Evolutionary conservation across 2,329 filamentous ascomycete genomes (phyloP).

Genomic region (Phyllosticta capitalensis): DNA sequence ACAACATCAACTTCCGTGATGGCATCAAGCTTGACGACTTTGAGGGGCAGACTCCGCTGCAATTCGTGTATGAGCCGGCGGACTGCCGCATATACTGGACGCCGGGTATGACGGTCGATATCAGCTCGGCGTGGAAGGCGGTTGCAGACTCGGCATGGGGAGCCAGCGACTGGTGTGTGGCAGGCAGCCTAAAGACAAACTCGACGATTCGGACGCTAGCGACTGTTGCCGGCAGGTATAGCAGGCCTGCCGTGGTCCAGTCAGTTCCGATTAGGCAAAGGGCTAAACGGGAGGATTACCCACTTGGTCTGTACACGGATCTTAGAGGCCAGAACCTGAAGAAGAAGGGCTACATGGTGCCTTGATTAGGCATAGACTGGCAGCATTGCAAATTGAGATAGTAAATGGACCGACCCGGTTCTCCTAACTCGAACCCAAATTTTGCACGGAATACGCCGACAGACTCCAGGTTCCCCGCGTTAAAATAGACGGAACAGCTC

Average conservation of each 20-base stretch:
- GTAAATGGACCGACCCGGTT: neutral
- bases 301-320: conserved; percentile 27
- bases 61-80: conserved; percentile 53
- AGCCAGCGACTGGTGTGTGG: conserved; percentile 23
- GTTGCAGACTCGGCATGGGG: conserved; percentile 28
- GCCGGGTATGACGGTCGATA: conserved; percentile 43
- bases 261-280: conserved; percentile 20
- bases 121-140: conserved; percentile 45
- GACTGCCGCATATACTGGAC: conserved; percentile 56
- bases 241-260: conserved; percentile 18
- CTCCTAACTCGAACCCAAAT: neutral
- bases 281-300: conserved; percentile 22
- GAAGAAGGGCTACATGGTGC: conserved; percentile 5
- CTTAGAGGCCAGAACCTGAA: neutral
- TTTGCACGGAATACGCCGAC: neutral
- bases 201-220: conserved; percentile 10
- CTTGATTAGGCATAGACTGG: neutral
- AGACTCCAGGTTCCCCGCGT: neutral
- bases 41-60: conserved; percentile 37
- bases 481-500: neutral
- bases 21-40: conserved; percentile 35
- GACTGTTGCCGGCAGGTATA: conserved; percentile 13
- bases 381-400: neutral
- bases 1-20: conserved; percentile 30
- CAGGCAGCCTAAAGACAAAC: conserved; percentile 19